Conservation (phyloP, 2,329 filamentous ascomycete genomes). For the Penicillium griseofulvum region DNA sequence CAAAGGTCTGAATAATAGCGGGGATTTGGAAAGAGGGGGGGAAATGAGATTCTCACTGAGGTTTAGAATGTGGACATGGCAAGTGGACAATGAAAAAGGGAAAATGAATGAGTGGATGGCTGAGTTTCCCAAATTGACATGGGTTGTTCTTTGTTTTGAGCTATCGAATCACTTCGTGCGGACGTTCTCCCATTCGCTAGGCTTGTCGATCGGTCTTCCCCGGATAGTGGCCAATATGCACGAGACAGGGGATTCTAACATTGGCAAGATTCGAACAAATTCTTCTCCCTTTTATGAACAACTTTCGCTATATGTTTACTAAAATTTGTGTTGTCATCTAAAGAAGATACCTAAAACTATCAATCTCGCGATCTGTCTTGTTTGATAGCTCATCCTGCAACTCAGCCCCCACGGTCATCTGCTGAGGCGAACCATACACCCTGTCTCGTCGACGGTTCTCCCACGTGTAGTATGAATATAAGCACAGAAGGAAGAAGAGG, state of each 20-base stretch:
- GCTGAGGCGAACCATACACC: constrained; percentile 10
- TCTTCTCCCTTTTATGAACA: too few species aligned
- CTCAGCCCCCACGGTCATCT: constrained; percentile 12
- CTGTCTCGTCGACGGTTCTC: constrained; percentile 15
- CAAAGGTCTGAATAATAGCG: neutral
- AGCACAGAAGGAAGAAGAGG: constrained; percentile 12
- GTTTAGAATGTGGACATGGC: neutral
- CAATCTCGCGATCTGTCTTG: constrained; percentile 18
- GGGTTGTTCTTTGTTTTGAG: neutral
- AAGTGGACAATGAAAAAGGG: neutral
- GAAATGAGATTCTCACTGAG: neutral
- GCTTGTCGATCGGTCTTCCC: constrained; percentile 50
- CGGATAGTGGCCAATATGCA: too few species aligned
- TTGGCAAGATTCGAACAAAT: too few species aligned
- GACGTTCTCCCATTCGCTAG: constrained; percentile 83
- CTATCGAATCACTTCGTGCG: constrained; percentile 24
- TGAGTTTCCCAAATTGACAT: neutral
- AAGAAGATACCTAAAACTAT: constrained; percentile 17
- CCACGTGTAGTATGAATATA: constrained; percentile 14
- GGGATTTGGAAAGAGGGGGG: neutral
- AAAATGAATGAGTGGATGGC: neutral
- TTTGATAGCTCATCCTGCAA: constrained; percentile 19
- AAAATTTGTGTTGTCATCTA: neutral
- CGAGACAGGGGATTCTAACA: too few species aligned
- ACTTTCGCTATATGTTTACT: too few species aligned